Percentiles rank a stretch among this genome's conserved stretches.
Evolutionary conservation across 306 rosid genomes (phyloP).

Genomic region (Cucumis sativus): Cucumber_9930_V3 NC_026657.2:7288001-7288500

Average conservation of each 20-base stretch:
- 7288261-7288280: conserved; percentile 66
- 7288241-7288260: conserved; percentile 93
- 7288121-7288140: conserved; percentile 89
- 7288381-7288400: conserved; percentile 77
- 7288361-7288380: conserved; percentile 71
- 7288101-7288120: conserved; percentile 78
- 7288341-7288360: conserved; percentile 27
- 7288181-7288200: conserved; percentile 50
- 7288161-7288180: conserved; percentile 89
- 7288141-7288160: conserved; percentile 78
- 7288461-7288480: background rate
- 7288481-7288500: background rate
- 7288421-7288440: conserved; percentile 22
- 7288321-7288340: conserved; percentile 97
- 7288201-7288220: conserved; percentile 82
- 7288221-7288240: conserved; percentile 52
- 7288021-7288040: background rate
- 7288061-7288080: conserved; percentile 6
- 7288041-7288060: background rate
- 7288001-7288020: background rate
- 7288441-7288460: background rate
- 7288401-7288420: conserved; percentile 52
- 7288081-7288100: conserved; percentile 73
- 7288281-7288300: conserved; percentile 80
- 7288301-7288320: conserved; percentile 51